Conservation (phyloP, 164 flowering plant genomes). For the Piper betle region DNA sequence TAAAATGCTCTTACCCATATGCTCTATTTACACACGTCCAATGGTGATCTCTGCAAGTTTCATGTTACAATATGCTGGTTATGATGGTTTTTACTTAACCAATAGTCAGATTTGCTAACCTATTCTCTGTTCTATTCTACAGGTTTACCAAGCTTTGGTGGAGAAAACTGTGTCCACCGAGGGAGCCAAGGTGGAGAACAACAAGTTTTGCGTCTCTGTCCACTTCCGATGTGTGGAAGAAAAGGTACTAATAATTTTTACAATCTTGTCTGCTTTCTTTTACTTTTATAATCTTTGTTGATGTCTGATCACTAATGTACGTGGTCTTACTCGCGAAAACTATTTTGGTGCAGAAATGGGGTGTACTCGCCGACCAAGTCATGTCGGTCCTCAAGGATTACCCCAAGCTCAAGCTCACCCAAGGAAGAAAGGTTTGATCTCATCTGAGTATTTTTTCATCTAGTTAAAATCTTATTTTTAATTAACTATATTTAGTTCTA, state of each 20-base stretch:
- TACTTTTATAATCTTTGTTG: background rate
- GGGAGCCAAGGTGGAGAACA: conserved; percentile 83
- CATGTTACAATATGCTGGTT: too few relatives aligned
- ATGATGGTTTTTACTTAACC: too few relatives aligned
- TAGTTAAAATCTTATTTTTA: too few relatives aligned
- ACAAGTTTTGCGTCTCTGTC: conserved; percentile 86
- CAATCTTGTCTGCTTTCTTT: background rate
- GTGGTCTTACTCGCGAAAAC: background rate
- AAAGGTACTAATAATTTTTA: conserved; percentile 28
- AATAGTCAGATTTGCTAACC: too few relatives aligned
- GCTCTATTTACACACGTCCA: too few relatives aligned
- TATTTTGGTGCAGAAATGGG: conserved; percentile 48
- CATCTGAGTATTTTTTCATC: too few relatives aligned
- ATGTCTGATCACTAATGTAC: background rate
- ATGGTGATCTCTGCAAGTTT: too few relatives aligned
- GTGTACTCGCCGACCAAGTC: conserved; percentile 55
- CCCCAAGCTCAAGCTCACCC: conserved; percentile 53
- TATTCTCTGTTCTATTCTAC: conserved; percentile 2
- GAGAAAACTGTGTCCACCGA: conserved; percentile 66
- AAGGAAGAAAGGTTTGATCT: conserved; percentile 59
- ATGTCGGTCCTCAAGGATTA: conserved; percentile 46
- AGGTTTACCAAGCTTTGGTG: conserved; percentile 52
- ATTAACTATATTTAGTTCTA: background rate
- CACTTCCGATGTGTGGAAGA: conserved; percentile 90
- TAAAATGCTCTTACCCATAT: too few relatives aligned